Evolutionary conservation across 2,329 filamentous ascomycete species (phyloP).

Genomic region (Fusarium tricinctum): DNA sequence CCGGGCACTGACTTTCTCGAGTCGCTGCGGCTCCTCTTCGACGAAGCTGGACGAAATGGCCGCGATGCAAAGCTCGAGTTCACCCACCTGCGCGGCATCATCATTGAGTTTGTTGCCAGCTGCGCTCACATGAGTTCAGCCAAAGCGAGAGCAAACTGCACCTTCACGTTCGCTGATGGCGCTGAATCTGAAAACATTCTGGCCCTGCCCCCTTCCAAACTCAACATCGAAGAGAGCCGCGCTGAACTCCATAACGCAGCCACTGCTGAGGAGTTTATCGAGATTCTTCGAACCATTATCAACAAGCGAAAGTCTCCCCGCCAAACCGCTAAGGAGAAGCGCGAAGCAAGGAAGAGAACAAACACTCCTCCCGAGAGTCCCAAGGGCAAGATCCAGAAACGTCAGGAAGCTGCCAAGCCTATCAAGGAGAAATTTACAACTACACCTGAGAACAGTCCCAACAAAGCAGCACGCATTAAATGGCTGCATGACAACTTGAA

Average conservation of each 20-base stretch:
- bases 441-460: conserved; percentile 4
- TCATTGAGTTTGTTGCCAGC: conserved; percentile 32
- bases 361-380: conserved; percentile 17
- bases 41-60: conserved; percentile 29
- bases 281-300: conserved; percentile 21
- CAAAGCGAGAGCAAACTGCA: conserved; percentile 30
- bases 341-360: conserved; percentile 5
- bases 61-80: conserved; percentile 34
- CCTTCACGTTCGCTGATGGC: conserved; percentile 42
- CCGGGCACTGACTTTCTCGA: conserved; percentile 32
- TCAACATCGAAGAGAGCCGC: conserved; percentile 20
- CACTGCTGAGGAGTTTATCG: conserved; percentile 30
- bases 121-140: conserved; percentile 31
- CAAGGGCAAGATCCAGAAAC: conserved; percentile 23
- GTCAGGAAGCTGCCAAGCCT: conserved; percentile 11
- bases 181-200: conserved; percentile 23
- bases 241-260: conserved; percentile 15
- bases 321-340: conserved; percentile 9
- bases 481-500: not conserved
- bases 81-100: conserved; percentile 10
- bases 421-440: not conserved
- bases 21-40: conserved; percentile 37
- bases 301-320: conserved; percentile 29
- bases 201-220: conserved; percentile 16
- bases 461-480: conserved; percentile 17